Evolutionary conservation across 768 basidiomycete genomes (phyloP), one percentile per base, ranked within the genome.

Genomic region (Terana coerulea): DNA sequence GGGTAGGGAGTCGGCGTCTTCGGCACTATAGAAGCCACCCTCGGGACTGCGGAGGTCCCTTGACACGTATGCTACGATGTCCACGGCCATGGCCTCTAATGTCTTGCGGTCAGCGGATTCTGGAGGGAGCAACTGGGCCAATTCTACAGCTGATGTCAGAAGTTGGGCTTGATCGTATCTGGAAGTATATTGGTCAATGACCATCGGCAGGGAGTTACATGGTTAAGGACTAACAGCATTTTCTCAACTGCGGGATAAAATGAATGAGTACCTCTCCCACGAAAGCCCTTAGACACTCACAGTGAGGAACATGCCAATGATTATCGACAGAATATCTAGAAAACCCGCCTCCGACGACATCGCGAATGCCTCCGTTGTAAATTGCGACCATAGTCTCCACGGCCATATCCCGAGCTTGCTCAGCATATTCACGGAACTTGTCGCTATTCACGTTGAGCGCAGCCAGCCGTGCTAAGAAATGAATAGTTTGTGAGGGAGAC

Each of bases 121-220:
- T 11, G 30, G 4, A 8, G 60, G 57, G 5, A 62, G 53, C 12
- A 62, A 52, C 39, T 53, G 54, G 19, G 58, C 51, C 30, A 63
- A 55, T 43, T 64, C 59, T 2, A 61, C 52, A 5, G 60, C 55
- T 10, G 57, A 54, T 0, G 55, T 28, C 11, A 64, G 53, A 2
- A 74, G 59, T 53, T 74, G 73, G 4, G 66, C 72, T 55, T 74
- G 63, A 48, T 74, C 73, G 54, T 74, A 74, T 14, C 61, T 61
- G 17, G 4, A 12, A 12, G 1, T 17, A 15, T 3, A 19, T 19
- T 40, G 5, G 17, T 24, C 21, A 40, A 14, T 17, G n/a, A 22
- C 2, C 7, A 14, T n/a, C n/a, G n/a, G n/a, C n/a, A n/a, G n/a
- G n/a, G n/a, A n/a, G n/a, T n/a, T n/a, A n/a, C n/a, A n/a, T 5